Evolutionary conservation across 257 asterid species (phyloP), one percentile per base, ranked within the genome.

Genomic region (Ophiorrhiza pumila): DNA sequence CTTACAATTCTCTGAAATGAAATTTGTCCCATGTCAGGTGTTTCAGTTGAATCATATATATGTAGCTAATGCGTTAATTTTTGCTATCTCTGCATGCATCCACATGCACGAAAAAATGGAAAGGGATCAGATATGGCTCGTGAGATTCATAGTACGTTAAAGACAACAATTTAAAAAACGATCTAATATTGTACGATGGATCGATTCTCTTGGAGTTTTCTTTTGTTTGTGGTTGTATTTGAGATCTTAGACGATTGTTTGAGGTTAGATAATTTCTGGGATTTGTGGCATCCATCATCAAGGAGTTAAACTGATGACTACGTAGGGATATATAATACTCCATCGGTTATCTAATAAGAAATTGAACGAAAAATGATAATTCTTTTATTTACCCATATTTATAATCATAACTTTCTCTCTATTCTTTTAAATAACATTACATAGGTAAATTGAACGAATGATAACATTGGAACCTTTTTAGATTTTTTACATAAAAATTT

Each of bases 11-110:
- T 15, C 53, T 13, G 53, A 59, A 60, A 31, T 15, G 8, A 62
- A 62, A 62, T 18, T 20, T 37, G 50, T 63, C 50, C 4, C 9
- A 7, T 39, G 74, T 56, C 42, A 76, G 76, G 49, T 37, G 57
- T 61, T 69, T 69, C 71, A 37, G 63, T 63, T 71, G 55, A 32
- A 77, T 77, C 46, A 57, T 57, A n/a, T n/a, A n/a, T n/a, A n/a
- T n/a, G n/a, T n/a, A 56, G 70, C 73, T 63, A 61, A 42, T 66
- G 64, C 47, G 31, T n/a, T 23, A n/a, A n/a, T 60, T 34, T 59
- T 58, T 45, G 29, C 57, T 45, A 58, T 13, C 11, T 29, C 63
- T 50, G 58, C n/a, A 32, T 52, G 68, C 59, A 35, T 57, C 75
- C 57, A 71, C 75, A 58, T 43, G 76, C 53, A 59, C 7, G 17